phyloP scores from a whole-genome alignment of 2,329 filamentous ascomycete genomes.

The Aspergillus glaucus region DNA sequence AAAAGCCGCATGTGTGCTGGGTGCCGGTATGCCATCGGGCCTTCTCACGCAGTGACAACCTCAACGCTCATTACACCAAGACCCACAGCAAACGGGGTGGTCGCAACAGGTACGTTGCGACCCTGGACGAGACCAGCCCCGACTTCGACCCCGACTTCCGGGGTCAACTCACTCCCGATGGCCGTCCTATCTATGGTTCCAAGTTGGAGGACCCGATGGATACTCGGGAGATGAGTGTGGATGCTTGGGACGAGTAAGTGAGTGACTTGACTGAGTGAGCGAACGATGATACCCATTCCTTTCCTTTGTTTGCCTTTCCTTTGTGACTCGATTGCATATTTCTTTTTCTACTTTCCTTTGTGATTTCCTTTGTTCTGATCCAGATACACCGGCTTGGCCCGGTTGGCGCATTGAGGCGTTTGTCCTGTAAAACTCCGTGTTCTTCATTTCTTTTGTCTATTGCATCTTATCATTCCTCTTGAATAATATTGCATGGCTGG shows the following conservation, averaged over 20 bases:
- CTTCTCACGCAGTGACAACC: constrained; percentile 41
- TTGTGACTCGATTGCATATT: constrained; percentile 20
- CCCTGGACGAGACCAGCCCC: constrained; percentile 36
- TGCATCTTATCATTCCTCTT: not conserved
- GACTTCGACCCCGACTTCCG: constrained; percentile 41
- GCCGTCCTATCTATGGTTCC: constrained; percentile 34
- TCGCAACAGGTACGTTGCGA: constrained; percentile 42
- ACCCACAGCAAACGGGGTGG: constrained; percentile 43
- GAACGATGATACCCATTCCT: constrained; percentile 19
- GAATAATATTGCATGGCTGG: not conserved
- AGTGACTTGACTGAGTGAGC: constrained; percentile 16
- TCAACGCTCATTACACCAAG: constrained; percentile 42
- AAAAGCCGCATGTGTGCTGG: constrained; percentile 41
- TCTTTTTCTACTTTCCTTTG: constrained; percentile 19
- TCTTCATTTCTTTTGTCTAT: not conserved
- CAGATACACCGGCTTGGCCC: constrained; percentile 8
- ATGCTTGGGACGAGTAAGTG: constrained; percentile 1
- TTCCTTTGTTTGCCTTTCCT: not conserved
- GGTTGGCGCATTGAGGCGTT: constrained; percentile 19
- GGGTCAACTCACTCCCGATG: constrained; percentile 37
- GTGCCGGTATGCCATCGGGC: constrained; percentile 37
- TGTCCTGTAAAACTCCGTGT: constrained; percentile 9
- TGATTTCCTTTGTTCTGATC: constrained; percentile 3
- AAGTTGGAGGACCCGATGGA: constrained; percentile 30
- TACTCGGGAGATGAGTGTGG: constrained; percentile 23